Percentiles rank a stretch among this genome's conserved stretches.
Conservation (phyloP, 371 early-diverging fungal species). For the Globomyces sp. region DNA sequence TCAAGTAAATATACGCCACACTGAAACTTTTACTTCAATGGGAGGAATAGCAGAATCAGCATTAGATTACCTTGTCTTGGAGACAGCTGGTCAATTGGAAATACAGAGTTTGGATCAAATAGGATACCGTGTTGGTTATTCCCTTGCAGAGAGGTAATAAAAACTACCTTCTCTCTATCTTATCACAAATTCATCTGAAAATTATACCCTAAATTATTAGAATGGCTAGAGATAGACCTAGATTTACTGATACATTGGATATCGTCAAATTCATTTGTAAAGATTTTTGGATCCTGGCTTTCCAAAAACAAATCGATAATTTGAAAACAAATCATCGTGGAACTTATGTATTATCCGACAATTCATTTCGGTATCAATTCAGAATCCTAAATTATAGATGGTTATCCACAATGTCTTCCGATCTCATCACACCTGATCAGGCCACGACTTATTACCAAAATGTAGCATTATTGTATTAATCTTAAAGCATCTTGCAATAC, state of each 20-base stretch:
- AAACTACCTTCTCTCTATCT: slow-evolving; percentile 28
- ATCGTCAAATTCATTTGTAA: slow-evolving; percentile 97
- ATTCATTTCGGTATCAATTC: slow-evolving; percentile 60
- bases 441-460: too few species aligned
- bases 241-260: slow-evolving; percentile 88
- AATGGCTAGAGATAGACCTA: slow-evolving; percentile 73
- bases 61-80: too few species aligned
- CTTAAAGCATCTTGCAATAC: slow-evolving; percentile 85
- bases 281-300: slow-evolving; percentile 91
- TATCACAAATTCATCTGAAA: neutral
- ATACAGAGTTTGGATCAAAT: slow-evolving; percentile 61
- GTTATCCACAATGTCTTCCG: slow-evolving; percentile 86
- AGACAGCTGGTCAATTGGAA: too few species aligned
- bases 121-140: slow-evolving; percentile 86
- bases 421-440: slow-evolving; percentile 64
- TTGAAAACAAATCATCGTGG: slow-evolving; percentile 97
- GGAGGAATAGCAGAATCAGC: too few species aligned
- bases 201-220: slow-evolving; percentile 38
- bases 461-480: neutral
- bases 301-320: slow-evolving; percentile 95
- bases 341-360: slow-evolving; percentile 97
- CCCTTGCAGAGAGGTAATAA: slow-evolving; percentile 72
- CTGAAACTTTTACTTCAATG: too few species aligned
- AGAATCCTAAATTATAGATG: slow-evolving; percentile 49
- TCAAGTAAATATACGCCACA: too few species aligned